phyloP scores from a whole-genome alignment of 495 filamentous ascomycete species.

The Aspergillus ellipticus region DNA sequence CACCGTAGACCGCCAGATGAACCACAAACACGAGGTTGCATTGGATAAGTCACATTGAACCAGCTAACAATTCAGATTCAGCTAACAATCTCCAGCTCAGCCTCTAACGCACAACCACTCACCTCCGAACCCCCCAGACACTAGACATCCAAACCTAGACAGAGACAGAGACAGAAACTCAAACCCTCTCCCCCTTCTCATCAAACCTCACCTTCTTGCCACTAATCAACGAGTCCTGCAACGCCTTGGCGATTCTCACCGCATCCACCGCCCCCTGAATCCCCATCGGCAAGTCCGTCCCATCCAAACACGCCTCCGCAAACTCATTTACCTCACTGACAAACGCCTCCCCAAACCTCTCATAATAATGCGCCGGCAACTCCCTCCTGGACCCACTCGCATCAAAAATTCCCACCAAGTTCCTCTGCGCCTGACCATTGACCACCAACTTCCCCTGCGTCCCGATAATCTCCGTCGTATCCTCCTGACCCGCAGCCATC shows the following conservation, averaged over 20 bases:
- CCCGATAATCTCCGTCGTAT: slow-evolving; percentile 54
- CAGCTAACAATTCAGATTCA: background rate
- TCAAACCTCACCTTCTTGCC: slow-evolving; percentile 1
- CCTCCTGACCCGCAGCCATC: slow-evolving; percentile 59
- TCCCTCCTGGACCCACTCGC: slow-evolving; percentile 45
- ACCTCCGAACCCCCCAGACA: background rate
- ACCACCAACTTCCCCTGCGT: slow-evolving; percentile 52
- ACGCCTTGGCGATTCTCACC: slow-evolving; percentile 1
- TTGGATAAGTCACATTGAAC: background rate
- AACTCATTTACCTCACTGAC: slow-evolving; percentile 1
- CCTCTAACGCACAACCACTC: too few species aligned
- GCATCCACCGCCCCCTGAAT: slow-evolving; percentile 1
- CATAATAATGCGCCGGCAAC: slow-evolving; percentile 51
- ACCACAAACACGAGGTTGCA: background rate
- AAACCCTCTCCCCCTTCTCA: background rate
- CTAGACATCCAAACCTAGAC: too few species aligned
- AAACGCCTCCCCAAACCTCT: slow-evolving; percentile 2
- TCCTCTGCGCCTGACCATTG: slow-evolving; percentile 46
- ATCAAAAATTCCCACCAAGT: slow-evolving; percentile 49
- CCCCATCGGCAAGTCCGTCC: background rate
- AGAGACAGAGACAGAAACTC: too few species aligned
- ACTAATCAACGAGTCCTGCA: background rate
- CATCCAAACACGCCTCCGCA: slow-evolving; percentile 1
- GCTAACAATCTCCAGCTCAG: too few species aligned
- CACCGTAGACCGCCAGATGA: too few species aligned